These are phyloP conservation scores for Camelina hispida DNA, from an alignment of 345 rosid genomes.

Conservation along the genomic window DNA sequence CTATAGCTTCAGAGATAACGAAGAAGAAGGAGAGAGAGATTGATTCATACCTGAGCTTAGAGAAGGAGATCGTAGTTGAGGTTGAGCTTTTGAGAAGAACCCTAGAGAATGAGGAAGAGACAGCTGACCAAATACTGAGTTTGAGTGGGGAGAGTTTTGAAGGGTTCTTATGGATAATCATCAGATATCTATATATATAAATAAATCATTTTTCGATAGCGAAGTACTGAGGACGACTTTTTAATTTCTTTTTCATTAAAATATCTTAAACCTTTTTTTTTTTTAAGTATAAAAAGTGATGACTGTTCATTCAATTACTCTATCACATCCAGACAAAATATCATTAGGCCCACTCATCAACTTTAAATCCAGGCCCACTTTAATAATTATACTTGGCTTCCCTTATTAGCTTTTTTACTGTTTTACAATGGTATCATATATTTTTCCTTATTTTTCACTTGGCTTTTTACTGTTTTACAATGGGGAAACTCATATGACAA, in stretches of 20 bases:
- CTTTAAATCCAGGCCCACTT: constrained; percentile 27
- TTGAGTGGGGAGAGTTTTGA: constrained; percentile 44
- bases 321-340: constrained; percentile 8
- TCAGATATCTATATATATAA: constrained; percentile 41
- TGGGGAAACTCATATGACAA: too few relatives aligned
- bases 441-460: too few relatives aligned
- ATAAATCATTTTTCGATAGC: constrained; percentile 20
- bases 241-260: constrained; percentile 10
- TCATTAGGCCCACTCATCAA: constrained; percentile 22
- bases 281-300: constrained; percentile 14
- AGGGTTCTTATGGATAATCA: constrained; percentile 35
- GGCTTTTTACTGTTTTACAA: too few relatives aligned
- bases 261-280: not conserved
- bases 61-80: constrained; percentile 20
- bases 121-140: constrained; percentile 24
- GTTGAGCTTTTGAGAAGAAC: constrained; percentile 13
- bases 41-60: constrained; percentile 37
- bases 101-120: constrained; percentile 37
- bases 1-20: not conserved
- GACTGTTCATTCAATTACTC: constrained; percentile 38
- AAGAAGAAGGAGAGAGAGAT: constrained; percentile 14
- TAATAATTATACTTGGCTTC: not conserved
- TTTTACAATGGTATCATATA: too few relatives aligned
- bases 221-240: constrained; percentile 27
- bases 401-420: too few relatives aligned